Evolutionary conservation across 805 yeast genomes (phyloP), one percentile per base, ranked within the genome.

Genomic region (Pichia heedii): DNA sequence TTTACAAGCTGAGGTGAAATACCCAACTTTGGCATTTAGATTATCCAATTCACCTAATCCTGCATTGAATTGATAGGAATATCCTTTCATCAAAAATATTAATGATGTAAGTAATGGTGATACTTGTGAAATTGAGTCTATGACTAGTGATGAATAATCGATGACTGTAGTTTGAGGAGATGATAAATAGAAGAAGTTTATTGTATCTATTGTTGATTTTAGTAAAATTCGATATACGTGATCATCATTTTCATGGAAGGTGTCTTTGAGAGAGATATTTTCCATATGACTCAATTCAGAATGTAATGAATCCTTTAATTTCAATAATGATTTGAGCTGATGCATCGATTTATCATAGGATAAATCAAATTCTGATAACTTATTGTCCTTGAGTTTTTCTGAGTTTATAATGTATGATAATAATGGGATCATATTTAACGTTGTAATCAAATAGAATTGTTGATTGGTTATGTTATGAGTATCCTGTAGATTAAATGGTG

Each of bases 61-160:
- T 20, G 39, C 43, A 34, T 47, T 46, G 6, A 24, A 26, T 21
- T 35, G 45, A 33, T 41, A 38, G 2, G 51, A 49, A 33, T 49
- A 37, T 6, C 55, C 61, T 19, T 42, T 42, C 18, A 56, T 53
- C 21, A 50, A 56, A 37, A 51, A 58, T 4, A 55, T 18, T n/a
- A 59, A 37, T 1, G 65, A 53, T 8, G 53, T 35, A 15, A 61
- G 41, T 24, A 58, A 37, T 5, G 65, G 65, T 8, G 42, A 38
- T 24, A 36, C 34, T 10, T 30, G 30, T 19, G 18, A 3, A 13
- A 42, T 6, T 33, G 33, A 6, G 16, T 27, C 42, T 35, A 40
- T 36, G 16, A 22, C 42, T 35, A 40, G 33, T 24, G 20, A 22
- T 32, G 22, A n/a, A 12, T 19, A 20, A 15, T 19, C 15, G 10